phyloP scores from a whole-genome alignment of 768 basidiomycete genomes.

The Hypholoma sublateritium region DNA sequence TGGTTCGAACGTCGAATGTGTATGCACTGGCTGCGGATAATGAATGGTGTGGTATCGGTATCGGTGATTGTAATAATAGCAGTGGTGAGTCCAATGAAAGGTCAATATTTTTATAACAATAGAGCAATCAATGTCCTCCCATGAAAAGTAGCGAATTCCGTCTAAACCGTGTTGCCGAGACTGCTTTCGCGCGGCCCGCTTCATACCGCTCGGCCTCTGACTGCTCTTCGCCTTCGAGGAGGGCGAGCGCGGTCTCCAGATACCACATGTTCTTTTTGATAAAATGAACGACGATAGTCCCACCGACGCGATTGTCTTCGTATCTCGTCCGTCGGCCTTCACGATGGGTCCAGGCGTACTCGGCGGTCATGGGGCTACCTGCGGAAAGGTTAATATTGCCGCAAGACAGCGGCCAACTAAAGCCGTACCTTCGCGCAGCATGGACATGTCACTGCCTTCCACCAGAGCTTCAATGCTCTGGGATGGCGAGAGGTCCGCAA shows the following conservation, averaged over 20 bases:
- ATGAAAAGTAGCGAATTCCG: neutral
- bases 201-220: slow-evolving; percentile 53
- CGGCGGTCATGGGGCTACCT: slow-evolving; percentile 61
- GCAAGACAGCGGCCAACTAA: neutral
- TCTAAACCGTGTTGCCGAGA: slow-evolving; percentile 1
- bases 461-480: slow-evolving; percentile 90
- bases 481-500: slow-evolving; percentile 58
- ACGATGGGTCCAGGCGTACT: slow-evolving; percentile 68
- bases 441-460: slow-evolving; percentile 87
- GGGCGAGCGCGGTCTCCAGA: slow-evolving; percentile 85
- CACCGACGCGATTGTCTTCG: slow-evolving; percentile 73
- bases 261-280: slow-evolving; percentile 98
- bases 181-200: slow-evolving; percentile 22
- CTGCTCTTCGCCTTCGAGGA: slow-evolving; percentile 78
- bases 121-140: neutral
- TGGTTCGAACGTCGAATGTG: neutral
- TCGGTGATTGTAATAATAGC: neutral
- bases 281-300: slow-evolving; percentile 94
- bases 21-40: neutral
- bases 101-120: slow-evolving; percentile 1
- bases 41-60: neutral
- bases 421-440: slow-evolving; percentile 57
- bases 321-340: slow-evolving; percentile 71
- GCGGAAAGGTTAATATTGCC: slow-evolving; percentile 3
- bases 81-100: neutral